Evolutionary conservation across 305 asterid species (phyloP).

Genomic region (Fraxinus nigra): DNA sequence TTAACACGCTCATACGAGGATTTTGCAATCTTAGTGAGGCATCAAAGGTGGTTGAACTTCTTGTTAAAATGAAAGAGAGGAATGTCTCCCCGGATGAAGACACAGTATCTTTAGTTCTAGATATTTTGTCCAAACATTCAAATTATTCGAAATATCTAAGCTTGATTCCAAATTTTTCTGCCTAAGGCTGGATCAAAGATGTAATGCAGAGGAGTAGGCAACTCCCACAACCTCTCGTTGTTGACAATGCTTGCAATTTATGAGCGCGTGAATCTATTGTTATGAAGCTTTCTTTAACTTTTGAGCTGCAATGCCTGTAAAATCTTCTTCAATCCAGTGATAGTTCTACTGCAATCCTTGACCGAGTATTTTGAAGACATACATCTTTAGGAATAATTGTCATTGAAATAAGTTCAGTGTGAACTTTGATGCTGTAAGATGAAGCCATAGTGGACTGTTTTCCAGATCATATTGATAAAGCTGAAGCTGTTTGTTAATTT

Average conservation of each 20-base stretch:
- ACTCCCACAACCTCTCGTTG: background rate
- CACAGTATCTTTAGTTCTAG: constrained; percentile 53
- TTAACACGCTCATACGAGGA: constrained; percentile 63
- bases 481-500: background rate
- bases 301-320: background rate
- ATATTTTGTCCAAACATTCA: constrained; percentile 56
- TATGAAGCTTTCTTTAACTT: background rate
- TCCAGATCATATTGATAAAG: background rate
- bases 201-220: background rate
- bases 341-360: background rate
- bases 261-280: background rate
- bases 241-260: background rate
- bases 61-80: constrained; percentile 54
- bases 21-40: constrained; percentile 43
- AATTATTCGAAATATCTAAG: constrained; percentile 42
- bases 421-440: background rate
- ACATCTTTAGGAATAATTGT: background rate
- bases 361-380: background rate
- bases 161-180: constrained; percentile 56
- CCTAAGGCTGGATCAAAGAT: constrained; percentile 1
- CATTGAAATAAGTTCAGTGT: background rate
- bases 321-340: background rate
- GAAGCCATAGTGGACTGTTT: background rate
- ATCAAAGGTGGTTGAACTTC: constrained; percentile 48
- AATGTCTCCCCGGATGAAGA: constrained; percentile 45